Conservation (phyloP, 495 filamentous ascomycete genomes). For the Elasticomyces elasticus region DNA sequence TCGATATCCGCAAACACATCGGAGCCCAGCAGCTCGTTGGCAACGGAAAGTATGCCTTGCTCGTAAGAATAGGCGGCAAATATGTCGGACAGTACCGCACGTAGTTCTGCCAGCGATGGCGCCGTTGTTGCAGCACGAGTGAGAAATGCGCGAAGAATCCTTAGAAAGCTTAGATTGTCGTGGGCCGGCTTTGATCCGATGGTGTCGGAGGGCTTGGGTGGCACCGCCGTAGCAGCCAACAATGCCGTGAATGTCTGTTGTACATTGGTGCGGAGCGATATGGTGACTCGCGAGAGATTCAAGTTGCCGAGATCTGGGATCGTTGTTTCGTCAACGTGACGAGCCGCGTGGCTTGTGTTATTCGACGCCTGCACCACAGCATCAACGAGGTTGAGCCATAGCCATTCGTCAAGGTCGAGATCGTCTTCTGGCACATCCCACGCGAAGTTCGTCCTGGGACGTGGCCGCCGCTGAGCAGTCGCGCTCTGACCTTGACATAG, state of each 20-base stretch:
- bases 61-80: slow-evolving; percentile 95
- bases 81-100: slow-evolving; percentile 72
- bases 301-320: slow-evolving; percentile 6
- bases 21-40: slow-evolving; percentile 77
- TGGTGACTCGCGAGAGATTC: slow-evolving; percentile 41
- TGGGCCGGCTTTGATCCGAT: slow-evolving; percentile 31
- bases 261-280: slow-evolving; percentile 62
- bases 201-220: slow-evolving; percentile 8
- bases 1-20: slow-evolving; percentile 80
- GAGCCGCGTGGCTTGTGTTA: slow-evolving; percentile 25
- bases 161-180: slow-evolving; percentile 61
- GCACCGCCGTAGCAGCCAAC: slow-evolving; percentile 40
- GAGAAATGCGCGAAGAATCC: slow-evolving; percentile 84
- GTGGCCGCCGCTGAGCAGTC: slow-evolving; percentile 36
- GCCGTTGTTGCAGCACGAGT: slow-evolving; percentile 68
- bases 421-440: slow-evolving; percentile 39
- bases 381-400: slow-evolving; percentile 91
- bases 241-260: slow-evolving; percentile 87
- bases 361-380: slow-evolving; percentile 71
- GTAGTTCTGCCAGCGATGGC: slow-evolving; percentile 76
- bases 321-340: slow-evolving; percentile 9
- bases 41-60: slow-evolving; percentile 71
- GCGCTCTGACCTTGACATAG: slow-evolving; percentile 78
- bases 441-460: slow-evolving; percentile 25
- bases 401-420: slow-evolving; percentile 63